Base-by-base conservation (phyloP, 169 alveolate genomes). In the Cryptosporidium xiaoi region DNA sequence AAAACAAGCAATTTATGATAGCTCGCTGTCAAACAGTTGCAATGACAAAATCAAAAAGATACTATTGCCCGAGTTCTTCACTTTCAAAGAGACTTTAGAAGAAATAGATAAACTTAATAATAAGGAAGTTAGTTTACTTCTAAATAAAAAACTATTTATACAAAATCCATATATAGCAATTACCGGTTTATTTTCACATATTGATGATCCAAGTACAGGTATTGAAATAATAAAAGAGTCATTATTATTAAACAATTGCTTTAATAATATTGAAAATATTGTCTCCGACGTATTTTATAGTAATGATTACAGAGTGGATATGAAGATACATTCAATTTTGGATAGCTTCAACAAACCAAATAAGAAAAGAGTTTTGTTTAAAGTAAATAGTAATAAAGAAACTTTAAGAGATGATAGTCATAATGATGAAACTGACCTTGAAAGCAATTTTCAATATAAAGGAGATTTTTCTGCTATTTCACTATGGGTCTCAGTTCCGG, bases 131-230 rank as follows among this genome's bases (percentile, higher is more conserved):
- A 62, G 15, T 1, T 15, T 62, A 34, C 64, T 77, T 40, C 5
- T 77, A 10, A 62, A 77, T 36, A 77, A 62, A 60, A 77, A 60
- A 48, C 44, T 77, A 56, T 15, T 36, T 24, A 40, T 77, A 20
- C 36, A 77, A 62, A 77, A 77, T 60, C 87, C 87, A 4, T 15
- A 40, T 18, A 77, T 77, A 18, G 34, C 18, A 13, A 34, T 77
- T 7, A 77, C 64, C 56, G 87, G 87, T 13, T 62, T 77, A 60
- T 55, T 77, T 12, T 44, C 87, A 3, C 87, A 77, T 62, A 60
- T 60, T 34, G 87, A 77, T 29, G 50, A 46, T 15, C 56, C 51
- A 58, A 50, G n/a, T 16, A 53, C 46, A 24, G 69, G 64, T 24
- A 20, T 62, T 40, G 64, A 56, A n/a, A 44, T 77, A 20, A 29